Base-by-base conservation (phyloP, 441 rosid genomes). In the Mallotus japonicus region DNA sequence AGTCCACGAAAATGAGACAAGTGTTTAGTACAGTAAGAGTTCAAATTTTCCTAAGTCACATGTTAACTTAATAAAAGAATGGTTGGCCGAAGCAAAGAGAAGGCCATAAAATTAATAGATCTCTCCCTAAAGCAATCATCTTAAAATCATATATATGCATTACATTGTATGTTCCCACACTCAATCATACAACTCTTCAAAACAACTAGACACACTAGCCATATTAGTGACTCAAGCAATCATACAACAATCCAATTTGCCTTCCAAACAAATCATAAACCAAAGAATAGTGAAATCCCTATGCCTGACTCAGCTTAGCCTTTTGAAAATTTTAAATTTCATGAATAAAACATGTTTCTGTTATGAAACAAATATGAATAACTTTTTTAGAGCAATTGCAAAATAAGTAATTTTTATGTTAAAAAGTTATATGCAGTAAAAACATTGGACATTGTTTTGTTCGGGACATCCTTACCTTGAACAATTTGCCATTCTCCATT, bases 401-500 rank as follows among this genome's bases (percentile, higher is more conserved):
- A 37, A 37, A 37, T 4, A 37, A 37, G 6, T 37, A 4, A 37
- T 37, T 37, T 37, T 37, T 37, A 37, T 37, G 15, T 47, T 9
- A 13, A 47, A 28, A 47, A 9, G 15, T 53, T 16, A 15, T 13
- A 53, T 53, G 56, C 51, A 46, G n/a, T 46, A 14, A 46, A 32
- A 4, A 54, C 5, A 3, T 19, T 22, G 24, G 44, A 5, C 56
- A 16, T 13, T 5, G 19, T 49, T 65, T 44, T 56, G 37, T 34
- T 32, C 62, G 47, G 20, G 15, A 54, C 51, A 44, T 17, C n/a
- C 71, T 61, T 86, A 92, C 99, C 99, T 84, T 92, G 96, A 75
- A 87, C 94, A 69, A 92, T 90, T 37, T 76, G 78, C 99, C 99
- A 94, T 71, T 94, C 94, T 77, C 97, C 99, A 74, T 83, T 76